phyloP scores from a whole-genome alignment of 345 rosid genomes.

The Eutrema heterophyllum region DNA sequence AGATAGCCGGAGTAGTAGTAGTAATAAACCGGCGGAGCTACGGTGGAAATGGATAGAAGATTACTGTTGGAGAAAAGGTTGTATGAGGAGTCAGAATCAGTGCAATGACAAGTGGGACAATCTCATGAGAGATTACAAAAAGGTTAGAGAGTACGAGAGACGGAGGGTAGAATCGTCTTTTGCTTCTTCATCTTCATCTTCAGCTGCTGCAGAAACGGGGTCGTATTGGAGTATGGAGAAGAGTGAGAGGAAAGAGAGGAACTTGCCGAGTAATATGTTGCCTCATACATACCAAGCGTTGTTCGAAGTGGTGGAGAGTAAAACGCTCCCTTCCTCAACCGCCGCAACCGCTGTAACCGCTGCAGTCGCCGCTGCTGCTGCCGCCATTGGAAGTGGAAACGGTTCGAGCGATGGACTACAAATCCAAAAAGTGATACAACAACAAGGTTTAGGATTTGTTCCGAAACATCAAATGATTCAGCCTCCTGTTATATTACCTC shows the following conservation, averaged over 20 bases:
- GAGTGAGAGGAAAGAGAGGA: slow-evolving; percentile 70
- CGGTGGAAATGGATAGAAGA: slow-evolving; percentile 98
- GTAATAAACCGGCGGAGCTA: slow-evolving; percentile 55
- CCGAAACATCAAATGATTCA: slow-evolving; percentile 35
- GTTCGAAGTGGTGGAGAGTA: slow-evolving; percentile 64
- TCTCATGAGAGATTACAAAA: slow-evolving; percentile 94
- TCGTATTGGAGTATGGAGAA: slow-evolving; percentile 83
- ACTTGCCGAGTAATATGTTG: slow-evolving; percentile 74
- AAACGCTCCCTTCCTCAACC: slow-evolving; percentile 26
- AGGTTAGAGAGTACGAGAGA: slow-evolving; percentile 64
- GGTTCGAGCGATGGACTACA: slow-evolving; percentile 28
- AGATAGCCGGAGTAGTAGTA: slow-evolving; percentile 29
- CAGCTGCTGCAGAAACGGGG: slow-evolving; percentile 18
- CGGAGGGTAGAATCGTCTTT: slow-evolving; percentile 30
- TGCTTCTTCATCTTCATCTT: slow-evolving; percentile 17
- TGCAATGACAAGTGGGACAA: slow-evolving; percentile 99
- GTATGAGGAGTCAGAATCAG: slow-evolving; percentile 87
- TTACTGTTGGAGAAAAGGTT: slow-evolving; percentile 69
- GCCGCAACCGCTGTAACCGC: slow-evolving; percentile 14
- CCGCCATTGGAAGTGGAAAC: slow-evolving; percentile 19
- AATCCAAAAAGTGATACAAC: slow-evolving; percentile 9
- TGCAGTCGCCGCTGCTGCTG: slow-evolving; percentile 14
- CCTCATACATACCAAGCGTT: slow-evolving; percentile 62
- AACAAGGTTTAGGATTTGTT: slow-evolving; percentile 34
- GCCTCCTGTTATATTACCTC: slow-evolving; percentile 28